These are phyloP conservation scores for Ogataea chonburiensis DNA, from an alignment of 805 yeast species.

Conservation along the genomic window DNA sequence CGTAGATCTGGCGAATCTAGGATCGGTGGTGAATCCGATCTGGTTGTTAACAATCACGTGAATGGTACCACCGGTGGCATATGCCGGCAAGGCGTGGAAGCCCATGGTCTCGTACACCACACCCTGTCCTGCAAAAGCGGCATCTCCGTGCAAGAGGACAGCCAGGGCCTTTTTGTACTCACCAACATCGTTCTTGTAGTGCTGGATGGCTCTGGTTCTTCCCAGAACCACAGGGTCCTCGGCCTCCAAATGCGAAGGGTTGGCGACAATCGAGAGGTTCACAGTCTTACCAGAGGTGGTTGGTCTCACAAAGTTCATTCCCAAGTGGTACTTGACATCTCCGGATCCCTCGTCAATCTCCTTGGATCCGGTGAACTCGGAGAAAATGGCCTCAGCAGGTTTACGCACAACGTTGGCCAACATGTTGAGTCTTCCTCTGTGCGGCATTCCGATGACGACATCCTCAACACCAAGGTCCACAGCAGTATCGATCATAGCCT, in stretches of 20 bases:
- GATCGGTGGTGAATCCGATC: slow-evolving; percentile 99
- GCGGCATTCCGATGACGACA: slow-evolving; percentile 98
- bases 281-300: slow-evolving; percentile 97
- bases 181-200: slow-evolving; percentile 84
- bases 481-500: slow-evolving; percentile 89
- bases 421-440: slow-evolving; percentile 98
- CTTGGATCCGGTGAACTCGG: slow-evolving; percentile 91
- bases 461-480: slow-evolving; percentile 94
- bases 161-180: slow-evolving; percentile 84
- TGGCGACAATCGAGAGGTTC: slow-evolving; percentile 93
- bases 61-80: slow-evolving; percentile 97
- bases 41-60: slow-evolving; percentile 97
- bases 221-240: slow-evolving; percentile 99
- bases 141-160: slow-evolving; percentile 96
- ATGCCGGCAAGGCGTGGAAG: slow-evolving; percentile 86
- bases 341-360: slow-evolving; percentile 95
- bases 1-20: slow-evolving; percentile 95
- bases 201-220: slow-evolving; percentile 94
- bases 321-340: slow-evolving; percentile 98
- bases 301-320: slow-evolving; percentile 99
- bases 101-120: slow-evolving; percentile 99
- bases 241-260: slow-evolving; percentile 98
- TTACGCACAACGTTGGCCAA: slow-evolving; percentile 97
- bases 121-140: slow-evolving; percentile 99
- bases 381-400: slow-evolving; percentile 96